Evolutionary conservation across 345 rosid species (phyloP).

Genomic region (Syzygium jambos): DNA sequence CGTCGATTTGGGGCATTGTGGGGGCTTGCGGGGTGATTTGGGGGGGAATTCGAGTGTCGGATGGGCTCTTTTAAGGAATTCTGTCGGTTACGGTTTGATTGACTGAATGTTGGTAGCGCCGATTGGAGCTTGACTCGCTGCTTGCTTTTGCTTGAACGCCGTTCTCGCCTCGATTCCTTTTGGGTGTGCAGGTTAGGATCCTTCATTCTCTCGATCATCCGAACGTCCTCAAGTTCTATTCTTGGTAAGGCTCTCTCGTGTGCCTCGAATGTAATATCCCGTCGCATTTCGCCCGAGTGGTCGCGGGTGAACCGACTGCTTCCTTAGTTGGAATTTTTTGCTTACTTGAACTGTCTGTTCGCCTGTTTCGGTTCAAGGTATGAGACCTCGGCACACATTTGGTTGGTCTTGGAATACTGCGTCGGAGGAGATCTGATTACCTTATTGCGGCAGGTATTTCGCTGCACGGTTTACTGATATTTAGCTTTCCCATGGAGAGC

Average conservation of each 20-base stretch:
- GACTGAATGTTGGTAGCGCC: background rate
- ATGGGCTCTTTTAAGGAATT: background rate
- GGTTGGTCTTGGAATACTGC: conserved; percentile 96
- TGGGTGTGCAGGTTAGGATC: conserved; percentile 60
- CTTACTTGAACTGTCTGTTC: background rate
- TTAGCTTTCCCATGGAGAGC: background rate
- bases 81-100: background rate
- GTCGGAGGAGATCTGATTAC: conserved; percentile 93
- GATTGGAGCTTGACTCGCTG: background rate
- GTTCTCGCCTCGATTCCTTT: background rate
- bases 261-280: background rate
- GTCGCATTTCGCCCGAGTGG: background rate
- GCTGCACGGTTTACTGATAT: background rate
- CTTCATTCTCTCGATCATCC: conserved; percentile 81
- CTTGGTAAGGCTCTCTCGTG: conserved; percentile 46
- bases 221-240: conserved; percentile 71
- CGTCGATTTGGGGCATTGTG: background rate
- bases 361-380: conserved; percentile 41
- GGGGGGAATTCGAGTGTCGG: background rate
- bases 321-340: background rate
- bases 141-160: background rate
- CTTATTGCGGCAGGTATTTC: conserved; percentile 71
- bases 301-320: background rate
- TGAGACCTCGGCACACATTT: conserved; percentile 95
- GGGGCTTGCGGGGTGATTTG: background rate